Conservation (phyloP, 495 filamentous ascomycete species). For the Xylaria sp. region DNA sequence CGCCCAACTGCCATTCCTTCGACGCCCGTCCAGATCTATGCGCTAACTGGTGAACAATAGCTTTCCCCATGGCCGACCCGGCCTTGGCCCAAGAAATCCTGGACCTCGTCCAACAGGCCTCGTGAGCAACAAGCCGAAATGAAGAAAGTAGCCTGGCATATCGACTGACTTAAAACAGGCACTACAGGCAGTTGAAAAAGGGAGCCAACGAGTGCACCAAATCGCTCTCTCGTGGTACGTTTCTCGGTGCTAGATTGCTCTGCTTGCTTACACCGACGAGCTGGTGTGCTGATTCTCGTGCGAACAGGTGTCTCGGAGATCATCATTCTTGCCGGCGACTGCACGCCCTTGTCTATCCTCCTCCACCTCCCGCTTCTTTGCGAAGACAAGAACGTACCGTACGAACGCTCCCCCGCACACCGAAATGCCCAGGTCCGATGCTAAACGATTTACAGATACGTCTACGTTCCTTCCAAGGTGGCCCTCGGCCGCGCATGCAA, state of each 20-base stretch:
- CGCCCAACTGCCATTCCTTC: background rate
- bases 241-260: background rate
- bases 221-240: slow-evolving; percentile 40
- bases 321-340: slow-evolving; percentile 87
- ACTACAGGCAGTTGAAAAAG: slow-evolving; percentile 90
- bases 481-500: slow-evolving; percentile 85
- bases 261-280: background rate
- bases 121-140: slow-evolving; percentile 41
- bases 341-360: slow-evolving; percentile 83
- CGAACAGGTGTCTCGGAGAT: slow-evolving; percentile 78
- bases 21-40: background rate
- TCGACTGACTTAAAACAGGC: slow-evolving; percentile 30
- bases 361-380: slow-evolving; percentile 89
- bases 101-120: slow-evolving; percentile 86
- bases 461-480: slow-evolving; percentile 67
- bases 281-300: slow-evolving; percentile 30
- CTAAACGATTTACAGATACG: slow-evolving; percentile 47
- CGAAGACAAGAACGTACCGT: slow-evolving; percentile 80
- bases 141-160: background rate
- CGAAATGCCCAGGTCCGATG: slow-evolving; percentile 38
- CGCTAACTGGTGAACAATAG: slow-evolving; percentile 45
- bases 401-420: slow-evolving; percentile 70
- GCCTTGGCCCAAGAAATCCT: slow-evolving; percentile 80
- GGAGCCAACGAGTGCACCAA: slow-evolving; percentile 65
- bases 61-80: slow-evolving; percentile 90